Base-by-base conservation (phyloP, 2,329 filamentous ascomycete genomes). In the Hypocreales sp. region DNA sequence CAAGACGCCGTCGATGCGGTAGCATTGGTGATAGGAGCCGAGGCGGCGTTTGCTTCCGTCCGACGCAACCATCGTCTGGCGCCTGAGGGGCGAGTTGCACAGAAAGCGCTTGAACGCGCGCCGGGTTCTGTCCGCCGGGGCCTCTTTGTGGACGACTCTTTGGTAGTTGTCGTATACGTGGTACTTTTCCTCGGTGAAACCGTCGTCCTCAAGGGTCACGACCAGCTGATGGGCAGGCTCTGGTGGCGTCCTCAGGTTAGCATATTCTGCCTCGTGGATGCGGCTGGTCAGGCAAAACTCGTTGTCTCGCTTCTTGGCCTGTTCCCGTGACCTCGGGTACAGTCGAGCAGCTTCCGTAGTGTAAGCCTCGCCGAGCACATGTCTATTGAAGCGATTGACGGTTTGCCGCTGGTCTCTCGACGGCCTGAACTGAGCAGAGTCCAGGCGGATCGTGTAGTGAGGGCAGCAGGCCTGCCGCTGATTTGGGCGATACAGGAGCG, bases 391-490 rank as follows among this genome's bases (percentile, higher is more conserved):
- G 23, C 76, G 68, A 48, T 87, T 83, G 38, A 83, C 50, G 2
- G 76, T 64, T 45, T 84, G 77, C 20, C 81, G 64, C 42, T 90
- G 82, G 41, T 82, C 74, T 46, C 69, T 72, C 16, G 69, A 65
- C 5, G 79, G 60, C 37, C 67, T 72, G 51, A 79, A 80, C 21
- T 61, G 55, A 25, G 58, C 49, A 15, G 72, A 70, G 40, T 82
- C 77, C 13, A 86, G 60, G 25, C 79, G 72, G 29, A 90, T 74
- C 1, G 79, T 84, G 48, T 87, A 95, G 45, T 94, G 84, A 24
- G 86, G 84, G 50, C 90, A 98, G 45, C 90, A 98, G 35, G 83
- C 80, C 31, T 73, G 64, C 32, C 67, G 66, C 41, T 82, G 74
- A 49, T 90, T 78, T 10, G 81, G 80, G 34, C 81, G 72, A 52